Percentiles rank a stretch among this genome's conserved stretches.
Evolutionary conservation across 768 basidiomycete species (phyloP).

Genomic region (Russula emetica): DNA sequence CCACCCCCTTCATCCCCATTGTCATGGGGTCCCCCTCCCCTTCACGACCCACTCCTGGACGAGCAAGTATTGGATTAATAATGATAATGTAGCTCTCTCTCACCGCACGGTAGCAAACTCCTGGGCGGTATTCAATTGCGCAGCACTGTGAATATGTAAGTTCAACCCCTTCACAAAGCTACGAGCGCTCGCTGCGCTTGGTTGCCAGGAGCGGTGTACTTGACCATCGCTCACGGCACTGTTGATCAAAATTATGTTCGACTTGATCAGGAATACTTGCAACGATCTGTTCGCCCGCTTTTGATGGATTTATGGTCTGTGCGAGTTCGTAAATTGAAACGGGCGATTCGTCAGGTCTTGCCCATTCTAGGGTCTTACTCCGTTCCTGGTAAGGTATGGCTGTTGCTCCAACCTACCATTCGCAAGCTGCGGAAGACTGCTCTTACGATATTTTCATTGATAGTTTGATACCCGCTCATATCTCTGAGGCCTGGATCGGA

Average conservation of each 20-base stretch:
- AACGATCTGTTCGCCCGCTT: slow-evolving; percentile 2
- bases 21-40: neutral
- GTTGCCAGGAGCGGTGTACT: neutral
- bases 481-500: neutral
- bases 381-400: neutral
- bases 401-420: neutral
- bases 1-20: neutral
- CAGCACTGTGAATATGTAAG: neutral
- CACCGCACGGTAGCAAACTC: slow-evolving; percentile 5
- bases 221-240: neutral
- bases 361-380: neutral
- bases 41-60: neutral
- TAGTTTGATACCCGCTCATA: neutral
- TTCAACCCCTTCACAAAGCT: neutral
- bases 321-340: neutral
- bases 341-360: neutral
- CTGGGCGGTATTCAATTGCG: neutral
- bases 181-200: neutral
- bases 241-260: neutral
- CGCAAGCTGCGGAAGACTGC: neutral
- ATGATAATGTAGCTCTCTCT: slow-evolving; percentile 18
- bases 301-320: neutral
- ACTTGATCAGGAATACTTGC: neutral
- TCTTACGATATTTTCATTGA: neutral
- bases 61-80: neutral